Base-by-base conservation (phyloP, 768 basidiomycete genomes). In the Leccinellum albellum region DNA sequence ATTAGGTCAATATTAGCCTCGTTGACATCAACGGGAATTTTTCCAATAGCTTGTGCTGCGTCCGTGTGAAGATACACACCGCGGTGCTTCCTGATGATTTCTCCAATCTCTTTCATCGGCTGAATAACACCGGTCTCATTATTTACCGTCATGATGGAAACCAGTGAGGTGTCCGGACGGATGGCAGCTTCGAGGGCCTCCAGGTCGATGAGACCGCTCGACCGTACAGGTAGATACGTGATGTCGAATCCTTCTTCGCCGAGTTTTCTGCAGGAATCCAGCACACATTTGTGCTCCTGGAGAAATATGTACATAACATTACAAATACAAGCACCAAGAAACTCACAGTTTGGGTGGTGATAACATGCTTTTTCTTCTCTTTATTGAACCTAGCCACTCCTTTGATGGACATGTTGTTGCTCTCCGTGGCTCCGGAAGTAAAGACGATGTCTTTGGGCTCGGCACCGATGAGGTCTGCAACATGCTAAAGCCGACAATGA, bases 111-210 rank as follows among this genome's bases (percentile, higher is more conserved):
- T 69, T 91, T 89, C 61, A 98, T 80, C 2, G 97, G 97, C 69
- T 98, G 97, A 54, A 99, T 97, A 61, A 98, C 95, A 23, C 97
- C 97, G 4, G 94, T 98, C 76, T 99, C 97, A 74, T 99, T 99
- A 78, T 99, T 99, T 57, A 99, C 97, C 17, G 91, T 84, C 97
- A 99, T 99, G 70, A 99, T 87, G 13, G 94, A 96, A 46, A 99
- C 86, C n/a, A 98, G 76, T 1, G 90, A 91, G 13, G 93, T 94
- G 58, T 94, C 93, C 9, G 94, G 94, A 31, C 93, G 86, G 56
- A 99, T 94, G 35, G 94, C 89, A 1, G 80, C 83, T 67, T 94
- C 91, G 31, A 99, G 84, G 9, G 84, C 85, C 17, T 85, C 77
- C 52, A 99, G 76, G 29, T 84, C 82, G 59, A 99, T 75, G 49